Conservation (phyloP, 1,139 yeast species). For the Candida tetrigidarum region DNA sequence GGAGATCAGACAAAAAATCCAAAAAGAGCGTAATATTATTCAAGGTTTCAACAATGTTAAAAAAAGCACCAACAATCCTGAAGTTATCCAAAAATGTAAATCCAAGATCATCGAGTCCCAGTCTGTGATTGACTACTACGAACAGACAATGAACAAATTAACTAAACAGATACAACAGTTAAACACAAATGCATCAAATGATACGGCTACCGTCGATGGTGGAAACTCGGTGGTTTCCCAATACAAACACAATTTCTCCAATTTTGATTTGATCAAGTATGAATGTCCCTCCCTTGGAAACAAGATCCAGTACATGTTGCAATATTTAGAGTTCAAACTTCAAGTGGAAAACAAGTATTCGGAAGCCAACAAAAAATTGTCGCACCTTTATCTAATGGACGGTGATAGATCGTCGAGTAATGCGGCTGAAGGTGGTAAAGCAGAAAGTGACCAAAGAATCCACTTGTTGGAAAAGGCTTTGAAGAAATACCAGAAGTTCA, state of each 20-base stretch:
- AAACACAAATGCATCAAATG: slow-evolving; percentile 12
- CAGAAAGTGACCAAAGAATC: slow-evolving; percentile 85
- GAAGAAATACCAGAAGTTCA: slow-evolving; percentile 88
- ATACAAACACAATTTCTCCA: slow-evolving; percentile 53
- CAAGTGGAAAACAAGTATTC: slow-evolving; percentile 94
- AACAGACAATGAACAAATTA: slow-evolving; percentile 73
- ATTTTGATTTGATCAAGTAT: slow-evolving; percentile 83
- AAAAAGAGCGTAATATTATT: slow-evolving; percentile 84
- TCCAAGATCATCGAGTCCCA: slow-evolving; percentile 91
- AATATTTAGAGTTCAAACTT: slow-evolving; percentile 88
- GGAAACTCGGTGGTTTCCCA: slow-evolving; percentile 17
- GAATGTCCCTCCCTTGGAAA: slow-evolving; percentile 97
- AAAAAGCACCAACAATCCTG: slow-evolving; percentile 74
- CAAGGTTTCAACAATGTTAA: slow-evolving; percentile 85
- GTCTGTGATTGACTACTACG: slow-evolving; percentile 85
- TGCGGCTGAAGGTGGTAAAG: slow-evolving; percentile 87
- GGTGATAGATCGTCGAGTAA: slow-evolving; percentile 87
- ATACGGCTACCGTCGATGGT: slow-evolving; percentile 13
- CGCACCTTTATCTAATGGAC: slow-evolving; percentile 83
- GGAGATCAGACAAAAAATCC: slow-evolving; percentile 82
- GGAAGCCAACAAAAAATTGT: slow-evolving; percentile 89
- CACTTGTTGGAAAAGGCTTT: slow-evolving; percentile 82
- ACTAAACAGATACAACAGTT: slow-evolving; percentile 34
- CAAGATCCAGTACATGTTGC: slow-evolving; percentile 92
- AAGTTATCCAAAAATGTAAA: slow-evolving; percentile 90